Conservation (phyloP, 2,329 filamentous ascomycete genomes). For the Ustulina deusta region DNA sequence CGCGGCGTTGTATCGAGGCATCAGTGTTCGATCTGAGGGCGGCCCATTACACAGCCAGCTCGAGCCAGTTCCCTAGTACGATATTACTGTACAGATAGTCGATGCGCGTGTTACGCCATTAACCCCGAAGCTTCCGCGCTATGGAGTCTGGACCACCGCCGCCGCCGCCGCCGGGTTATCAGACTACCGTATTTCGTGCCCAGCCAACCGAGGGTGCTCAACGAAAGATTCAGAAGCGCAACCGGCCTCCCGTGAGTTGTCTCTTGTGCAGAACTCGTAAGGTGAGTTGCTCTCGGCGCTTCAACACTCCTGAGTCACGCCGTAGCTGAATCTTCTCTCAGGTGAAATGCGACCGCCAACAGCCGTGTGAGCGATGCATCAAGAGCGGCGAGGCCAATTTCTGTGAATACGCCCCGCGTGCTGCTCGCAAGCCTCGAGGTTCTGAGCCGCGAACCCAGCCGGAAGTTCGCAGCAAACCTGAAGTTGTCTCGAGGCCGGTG, state of each 20-base stretch:
- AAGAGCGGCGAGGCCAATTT: constrained; percentile 54
- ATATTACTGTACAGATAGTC: background rate
- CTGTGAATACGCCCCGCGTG: constrained; percentile 55
- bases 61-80: constrained; percentile 9
- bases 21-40: constrained; percentile 14
- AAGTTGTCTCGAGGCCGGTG: constrained; percentile 49
- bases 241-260: constrained; percentile 54
- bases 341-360: constrained; percentile 56
- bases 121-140: constrained; percentile 44
- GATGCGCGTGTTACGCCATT: constrained; percentile 33
- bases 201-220: constrained; percentile 51
- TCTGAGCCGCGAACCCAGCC: constrained; percentile 49
- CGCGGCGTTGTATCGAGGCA: constrained; percentile 10
- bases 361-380: constrained; percentile 56
- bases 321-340: constrained; percentile 34
- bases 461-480: constrained; percentile 46
- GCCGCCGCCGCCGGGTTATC: constrained; percentile 44
- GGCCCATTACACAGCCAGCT: constrained; percentile 17
- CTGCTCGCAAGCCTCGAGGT: constrained; percentile 49
- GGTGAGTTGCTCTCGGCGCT: constrained; percentile 42
- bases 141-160: constrained; percentile 50
- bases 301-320: constrained; percentile 11
- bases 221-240: constrained; percentile 55
- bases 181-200: constrained; percentile 54
- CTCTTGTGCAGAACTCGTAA: constrained; percentile 53